phyloP scores from a whole-genome alignment of 1,284 basidiomycete species.

The Trichosporon asahii region DNA sequence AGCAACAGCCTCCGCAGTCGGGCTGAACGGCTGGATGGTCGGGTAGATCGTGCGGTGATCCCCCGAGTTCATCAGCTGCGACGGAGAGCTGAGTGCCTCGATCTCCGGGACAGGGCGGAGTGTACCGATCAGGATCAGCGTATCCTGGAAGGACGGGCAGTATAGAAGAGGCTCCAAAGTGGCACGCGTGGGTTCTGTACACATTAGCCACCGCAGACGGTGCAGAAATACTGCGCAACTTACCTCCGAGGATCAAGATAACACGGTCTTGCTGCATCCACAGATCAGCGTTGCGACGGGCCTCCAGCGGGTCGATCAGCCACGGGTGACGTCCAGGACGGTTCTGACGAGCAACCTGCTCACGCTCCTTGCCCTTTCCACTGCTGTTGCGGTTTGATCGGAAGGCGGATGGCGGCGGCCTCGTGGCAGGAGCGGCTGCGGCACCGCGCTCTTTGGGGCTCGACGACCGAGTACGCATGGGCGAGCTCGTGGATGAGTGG shows the following conservation, averaged over 20 bases:
- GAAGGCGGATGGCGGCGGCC: conserved; percentile 15
- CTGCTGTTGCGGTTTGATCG: conserved; percentile 7
- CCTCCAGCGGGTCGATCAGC: conserved; percentile 33
- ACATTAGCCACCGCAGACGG: background rate
- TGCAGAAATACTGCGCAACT: conserved; percentile 12
- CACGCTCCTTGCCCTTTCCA: conserved; percentile 21
- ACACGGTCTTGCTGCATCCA: conserved; percentile 33
- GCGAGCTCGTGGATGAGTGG: background rate
- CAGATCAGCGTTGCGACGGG: conserved; percentile 27
- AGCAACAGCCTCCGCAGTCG: conserved; percentile 8
- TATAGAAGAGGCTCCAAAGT: conserved; percentile 38
- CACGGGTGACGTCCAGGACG: conserved; percentile 26
- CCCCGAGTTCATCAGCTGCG: conserved; percentile 28
- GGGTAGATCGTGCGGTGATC: conserved; percentile 35
- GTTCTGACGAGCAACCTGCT: conserved; percentile 6
- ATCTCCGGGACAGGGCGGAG: conserved; percentile 31
- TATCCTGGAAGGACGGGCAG: conserved; percentile 34
- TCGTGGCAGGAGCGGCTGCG: background rate
- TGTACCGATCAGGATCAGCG: conserved; percentile 38
- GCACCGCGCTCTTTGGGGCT: background rate
- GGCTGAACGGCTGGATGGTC: conserved; percentile 35
- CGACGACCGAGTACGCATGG: background rate
- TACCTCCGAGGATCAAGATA: conserved; percentile 39
- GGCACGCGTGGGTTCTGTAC: conserved; percentile 29
- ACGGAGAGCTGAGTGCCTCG: conserved; percentile 37